Conservation (phyloP, 164 flowering plant species). For the Berberis thunbergii region DNA sequence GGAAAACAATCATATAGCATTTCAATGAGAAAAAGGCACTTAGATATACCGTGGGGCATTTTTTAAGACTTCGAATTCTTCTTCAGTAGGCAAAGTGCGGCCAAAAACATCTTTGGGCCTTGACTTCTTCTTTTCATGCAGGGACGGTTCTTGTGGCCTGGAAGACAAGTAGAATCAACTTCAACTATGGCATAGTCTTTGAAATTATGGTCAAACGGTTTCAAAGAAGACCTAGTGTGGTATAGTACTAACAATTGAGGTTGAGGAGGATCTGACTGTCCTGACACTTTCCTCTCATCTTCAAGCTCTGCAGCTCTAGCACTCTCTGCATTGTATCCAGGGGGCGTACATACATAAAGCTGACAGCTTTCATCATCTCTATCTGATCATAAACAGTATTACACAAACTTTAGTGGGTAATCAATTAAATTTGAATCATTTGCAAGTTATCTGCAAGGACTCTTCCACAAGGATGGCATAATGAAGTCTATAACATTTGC, state of each 20-base stretch:
- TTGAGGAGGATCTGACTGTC: slow-evolving; percentile 17
- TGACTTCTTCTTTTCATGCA: slow-evolving; percentile 46
- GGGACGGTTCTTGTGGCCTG: slow-evolving; percentile 8
- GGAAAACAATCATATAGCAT: background rate
- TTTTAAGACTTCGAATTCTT: slow-evolving; percentile 74
- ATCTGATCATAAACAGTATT: slow-evolving; percentile 26
- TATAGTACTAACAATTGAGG: background rate
- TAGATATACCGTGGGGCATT: slow-evolving; percentile 76
- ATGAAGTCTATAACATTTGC: no score
- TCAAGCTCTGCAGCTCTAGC: slow-evolving; percentile 95
- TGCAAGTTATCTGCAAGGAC: no score
- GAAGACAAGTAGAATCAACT: no score
- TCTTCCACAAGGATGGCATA: no score
- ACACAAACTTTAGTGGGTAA: no score
- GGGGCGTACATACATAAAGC: slow-evolving; percentile 99
- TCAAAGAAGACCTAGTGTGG: no score
- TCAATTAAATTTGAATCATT: no score
- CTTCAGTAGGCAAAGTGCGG: slow-evolving; percentile 83
- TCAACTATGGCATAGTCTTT: no score
- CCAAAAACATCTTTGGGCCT: slow-evolving; percentile 91
- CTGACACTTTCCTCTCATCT: slow-evolving; percentile 47
- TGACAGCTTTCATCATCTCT: slow-evolving; percentile 93
- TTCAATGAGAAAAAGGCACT: background rate
- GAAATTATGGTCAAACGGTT: no score
- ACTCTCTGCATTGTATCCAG: slow-evolving; percentile 95